A percentile compares a stretch with the other conserved stretches of the same genome.
These are phyloP conservation scores for Colletotrichum plurivorum DNA, from an alignment of 2,329 filamentous ascomycete genomes.

Conservation along the genomic window DNA sequence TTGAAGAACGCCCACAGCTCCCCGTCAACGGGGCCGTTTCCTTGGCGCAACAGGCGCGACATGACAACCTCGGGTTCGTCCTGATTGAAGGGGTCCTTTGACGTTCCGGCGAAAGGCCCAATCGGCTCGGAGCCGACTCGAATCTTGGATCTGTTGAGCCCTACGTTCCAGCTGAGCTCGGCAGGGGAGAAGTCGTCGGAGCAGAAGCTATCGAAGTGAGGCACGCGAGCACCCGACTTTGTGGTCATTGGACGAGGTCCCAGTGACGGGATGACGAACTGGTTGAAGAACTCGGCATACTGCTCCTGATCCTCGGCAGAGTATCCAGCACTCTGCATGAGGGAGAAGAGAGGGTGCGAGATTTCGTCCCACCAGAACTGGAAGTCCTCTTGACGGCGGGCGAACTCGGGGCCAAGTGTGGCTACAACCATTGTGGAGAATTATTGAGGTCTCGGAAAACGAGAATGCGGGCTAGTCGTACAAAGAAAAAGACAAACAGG, in stretches of 20 bases:
- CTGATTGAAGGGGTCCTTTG: slow-evolving; percentile 45
- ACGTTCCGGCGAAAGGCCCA: slow-evolving; percentile 44
- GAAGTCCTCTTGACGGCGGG: background rate
- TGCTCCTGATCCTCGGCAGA: slow-evolving; percentile 23
- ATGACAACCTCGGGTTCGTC: slow-evolving; percentile 40
- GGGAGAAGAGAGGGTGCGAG: slow-evolving; percentile 26
- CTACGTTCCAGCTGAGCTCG: slow-evolving; percentile 55
- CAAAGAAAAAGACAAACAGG: background rate
- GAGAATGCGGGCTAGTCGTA: background rate
- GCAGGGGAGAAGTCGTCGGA: slow-evolving; percentile 53
- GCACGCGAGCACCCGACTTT: slow-evolving; percentile 21
- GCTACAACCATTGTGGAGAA: slow-evolving; percentile 18
- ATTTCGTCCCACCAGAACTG: slow-evolving; percentile 27
- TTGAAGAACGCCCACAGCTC: slow-evolving; percentile 44
- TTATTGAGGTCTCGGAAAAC: background rate
- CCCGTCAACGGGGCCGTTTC: slow-evolving; percentile 2
- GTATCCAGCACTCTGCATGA: slow-evolving; percentile 37
- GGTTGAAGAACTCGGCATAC: slow-evolving; percentile 26
- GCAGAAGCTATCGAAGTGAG: slow-evolving; percentile 37
- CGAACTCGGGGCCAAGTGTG: background rate
- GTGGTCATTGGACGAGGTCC: slow-evolving; percentile 19
- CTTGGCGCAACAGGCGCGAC: slow-evolving; percentile 28
- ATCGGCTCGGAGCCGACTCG: slow-evolving; percentile 53
- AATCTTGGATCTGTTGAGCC: slow-evolving; percentile 44
- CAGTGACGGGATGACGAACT: slow-evolving; percentile 28